Percentiles rank a stretch among this genome's conserved stretches.
phyloP scores from a whole-genome alignment of 2,329 filamentous ascomycete genomes.

The Zymoseptoria pseudotritici region DNA sequence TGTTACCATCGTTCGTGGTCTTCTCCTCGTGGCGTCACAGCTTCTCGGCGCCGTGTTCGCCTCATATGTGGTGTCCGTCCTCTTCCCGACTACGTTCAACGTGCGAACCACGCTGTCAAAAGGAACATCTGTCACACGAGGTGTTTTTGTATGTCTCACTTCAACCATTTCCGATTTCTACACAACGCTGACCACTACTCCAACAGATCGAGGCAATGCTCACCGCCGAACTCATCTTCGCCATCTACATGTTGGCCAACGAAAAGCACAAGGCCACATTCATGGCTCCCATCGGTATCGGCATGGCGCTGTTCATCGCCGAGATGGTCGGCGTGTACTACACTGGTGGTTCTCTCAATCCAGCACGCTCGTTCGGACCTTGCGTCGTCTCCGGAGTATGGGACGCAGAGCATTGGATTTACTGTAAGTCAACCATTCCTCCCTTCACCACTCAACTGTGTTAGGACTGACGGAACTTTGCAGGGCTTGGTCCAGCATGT shows the following conservation, averaged over 20 bases:
- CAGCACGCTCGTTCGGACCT: constrained; percentile 30
- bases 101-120: constrained; percentile 30
- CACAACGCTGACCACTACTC: neutral
- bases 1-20: constrained; percentile 28
- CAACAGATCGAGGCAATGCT: constrained; percentile 33
- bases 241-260: constrained; percentile 36
- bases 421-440: constrained; percentile 9
- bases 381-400: constrained; percentile 19
- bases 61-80: constrained; percentile 27
- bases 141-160: constrained; percentile 26
- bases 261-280: constrained; percentile 39
- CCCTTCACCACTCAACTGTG: neutral
- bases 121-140: constrained; percentile 31
- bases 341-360: constrained; percentile 32
- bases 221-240: constrained; percentile 35
- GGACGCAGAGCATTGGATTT: constrained; percentile 20
- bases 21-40: constrained; percentile 30
- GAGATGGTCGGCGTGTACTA: constrained; percentile 35
- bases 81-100: constrained; percentile 33
- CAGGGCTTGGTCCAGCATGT: constrained; percentile 25
- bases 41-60: constrained; percentile 33
- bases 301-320: constrained; percentile 38
- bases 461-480: constrained; percentile 1
- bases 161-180: too few relatives aligned
- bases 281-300: constrained; percentile 45